Evolutionary conservation across 192 early-diverging fungal species (phyloP), one percentile per base, ranked within the genome.

Genomic region (Gryganskiella cystojenkinii): DNA sequence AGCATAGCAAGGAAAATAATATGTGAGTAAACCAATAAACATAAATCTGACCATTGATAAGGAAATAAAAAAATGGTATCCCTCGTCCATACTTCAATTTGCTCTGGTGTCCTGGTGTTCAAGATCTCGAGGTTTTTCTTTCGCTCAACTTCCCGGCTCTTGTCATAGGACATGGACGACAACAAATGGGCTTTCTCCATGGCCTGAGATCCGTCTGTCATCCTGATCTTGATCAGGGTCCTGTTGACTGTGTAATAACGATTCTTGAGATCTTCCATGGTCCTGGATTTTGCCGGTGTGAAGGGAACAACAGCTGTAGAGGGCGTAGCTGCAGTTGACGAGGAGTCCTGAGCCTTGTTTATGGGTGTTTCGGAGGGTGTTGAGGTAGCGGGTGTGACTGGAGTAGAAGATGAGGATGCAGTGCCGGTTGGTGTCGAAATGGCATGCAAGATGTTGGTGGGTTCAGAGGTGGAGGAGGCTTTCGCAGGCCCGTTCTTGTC

Each of bases 241-340:
- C 86, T 84, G 14, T 83, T 81, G 3, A 97, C 86, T 14, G 70
- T 66, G 56, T 93, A 97, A 75, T 95, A 97, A 15, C 96, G 83
- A 63, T 94, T 92, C 79, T 95, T 95, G 31, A 98, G 61, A 34
- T 98, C 96, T 86, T 85, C 84, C 82, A 89, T 85, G 11, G 82
- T 70, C 40, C 85, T 62, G 10, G 54, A 57, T 40, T 82, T 82
- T 20, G 65, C 43, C 14, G 70, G 60, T 25, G 60, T 58, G n/a
- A 34, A 64, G 28, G 10, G 47, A 5, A 64, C 67, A 33, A 78
- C 51, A 15, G 44, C 74, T 47, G 15, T 63, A 9, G 55, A 50
- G 8, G 68, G 35, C 2, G 44, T 43, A 28, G 28, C 17, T 1
- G 0, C 45, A 46, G 6, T 53, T 22, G 25, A 25, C 20, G 64